phyloP scores from a whole-genome alignment of 805 yeast species.

The Metschnikowia shivogae region DNA sequence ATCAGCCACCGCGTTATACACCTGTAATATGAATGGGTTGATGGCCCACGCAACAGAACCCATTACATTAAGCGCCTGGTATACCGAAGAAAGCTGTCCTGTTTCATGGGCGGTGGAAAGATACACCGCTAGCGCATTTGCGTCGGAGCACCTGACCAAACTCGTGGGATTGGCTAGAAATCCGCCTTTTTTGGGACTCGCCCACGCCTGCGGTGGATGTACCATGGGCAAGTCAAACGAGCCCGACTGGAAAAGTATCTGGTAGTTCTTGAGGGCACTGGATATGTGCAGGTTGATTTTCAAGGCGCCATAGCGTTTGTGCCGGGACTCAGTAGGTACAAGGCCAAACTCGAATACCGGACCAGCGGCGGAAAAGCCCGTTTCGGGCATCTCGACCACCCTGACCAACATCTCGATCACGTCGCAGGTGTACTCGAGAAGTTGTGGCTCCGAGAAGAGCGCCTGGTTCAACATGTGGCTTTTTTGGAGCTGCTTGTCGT shows the following conservation, averaged over 20 bases:
- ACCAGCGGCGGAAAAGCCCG: not conserved
- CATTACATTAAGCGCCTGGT: constrained; percentile 25
- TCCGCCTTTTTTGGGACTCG: constrained; percentile 32
- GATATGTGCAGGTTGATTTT: constrained; percentile 10
- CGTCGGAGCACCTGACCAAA: constrained; percentile 20
- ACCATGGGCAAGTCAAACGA: constrained; percentile 33
- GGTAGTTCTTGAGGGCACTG: constrained; percentile 7
- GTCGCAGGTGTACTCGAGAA: constrained; percentile 18
- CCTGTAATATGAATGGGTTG: constrained; percentile 22
- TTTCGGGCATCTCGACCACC: constrained; percentile 13
- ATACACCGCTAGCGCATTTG: constrained; percentile 16
- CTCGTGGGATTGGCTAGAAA: constrained; percentile 25
- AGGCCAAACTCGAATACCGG: constrained; percentile 5
- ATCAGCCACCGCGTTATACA: constrained; percentile 15
- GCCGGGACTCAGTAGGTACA: constrained; percentile 3
- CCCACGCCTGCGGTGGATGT: constrained; percentile 36
- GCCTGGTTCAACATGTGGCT: not conserved
- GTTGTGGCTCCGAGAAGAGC: constrained; percentile 18
- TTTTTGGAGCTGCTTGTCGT: not conserved
- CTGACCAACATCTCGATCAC: constrained; percentile 17
- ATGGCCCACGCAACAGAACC: constrained; percentile 36
- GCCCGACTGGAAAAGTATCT: constrained; percentile 11
- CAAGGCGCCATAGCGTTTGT: constrained; percentile 10
- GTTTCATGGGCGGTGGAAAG: constrained; percentile 24
- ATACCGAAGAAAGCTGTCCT: constrained; percentile 32